phyloP scores from a whole-genome alignment of 1,284 basidiomycete species.

The Sporisorium sorghi region DNA sequence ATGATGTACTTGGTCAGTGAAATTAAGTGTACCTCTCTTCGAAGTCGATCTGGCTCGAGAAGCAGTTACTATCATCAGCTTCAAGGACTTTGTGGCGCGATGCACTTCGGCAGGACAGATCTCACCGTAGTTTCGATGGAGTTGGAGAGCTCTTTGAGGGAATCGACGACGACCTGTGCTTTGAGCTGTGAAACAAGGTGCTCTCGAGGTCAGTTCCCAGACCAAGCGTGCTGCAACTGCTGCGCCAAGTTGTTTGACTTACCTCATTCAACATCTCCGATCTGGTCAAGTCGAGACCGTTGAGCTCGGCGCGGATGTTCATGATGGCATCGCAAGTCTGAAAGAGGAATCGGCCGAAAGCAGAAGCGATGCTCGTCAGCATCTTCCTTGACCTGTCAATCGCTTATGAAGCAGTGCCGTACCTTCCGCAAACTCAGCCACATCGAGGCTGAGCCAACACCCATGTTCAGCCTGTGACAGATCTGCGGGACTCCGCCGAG shows the following conservation, averaged over 20 bases:
- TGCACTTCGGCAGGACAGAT: no score
- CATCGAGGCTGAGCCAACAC: slow-evolving; percentile 15
- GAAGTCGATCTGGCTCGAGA: slow-evolving; percentile 30
- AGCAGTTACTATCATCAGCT: not conserved
- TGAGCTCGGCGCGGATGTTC: slow-evolving; percentile 25
- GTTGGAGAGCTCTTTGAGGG: slow-evolving; percentile 12
- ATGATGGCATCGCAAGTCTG: slow-evolving; percentile 45
- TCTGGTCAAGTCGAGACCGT: slow-evolving; percentile 11
- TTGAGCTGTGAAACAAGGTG: slow-evolving; percentile 4
- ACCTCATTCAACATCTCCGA: slow-evolving; percentile 31
- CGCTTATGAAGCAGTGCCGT: not conserved
- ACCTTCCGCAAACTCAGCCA: slow-evolving; percentile 40
- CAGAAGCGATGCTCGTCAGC: not conserved
- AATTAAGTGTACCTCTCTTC: slow-evolving; percentile 50
- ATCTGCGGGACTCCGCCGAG: slow-evolving; percentile 28
- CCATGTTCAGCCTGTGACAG: slow-evolving; percentile 37
- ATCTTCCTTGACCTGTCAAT: not conserved
- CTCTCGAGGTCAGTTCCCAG: not conserved
- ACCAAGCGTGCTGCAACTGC: not conserved
- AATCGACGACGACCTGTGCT: slow-evolving; percentile 16
- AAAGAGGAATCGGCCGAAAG: no score
- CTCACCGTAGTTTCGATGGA: slow-evolving; percentile 25
- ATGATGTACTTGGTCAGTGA: no score
- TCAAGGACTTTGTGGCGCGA: not conserved
- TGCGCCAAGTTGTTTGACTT: not conserved